These are phyloP conservation scores for Penicillium canariense DNA, from an alignment of 495 filamentous ascomycete genomes.

Conservation along the genomic window DNA sequence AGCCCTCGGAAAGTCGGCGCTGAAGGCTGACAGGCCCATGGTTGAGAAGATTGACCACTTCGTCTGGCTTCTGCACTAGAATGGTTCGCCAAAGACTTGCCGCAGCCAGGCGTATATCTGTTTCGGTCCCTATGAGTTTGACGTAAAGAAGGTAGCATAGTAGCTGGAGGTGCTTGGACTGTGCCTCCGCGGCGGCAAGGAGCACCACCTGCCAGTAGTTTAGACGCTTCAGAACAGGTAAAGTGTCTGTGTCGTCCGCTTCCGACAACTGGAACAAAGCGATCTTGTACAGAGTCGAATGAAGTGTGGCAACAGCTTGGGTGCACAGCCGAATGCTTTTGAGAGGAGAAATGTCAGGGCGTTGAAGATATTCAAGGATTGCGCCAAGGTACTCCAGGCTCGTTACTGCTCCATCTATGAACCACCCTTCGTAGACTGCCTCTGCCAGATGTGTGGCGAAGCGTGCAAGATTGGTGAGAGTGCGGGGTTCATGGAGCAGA, in stretches of 20 bases:
- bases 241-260: constrained; percentile 64
- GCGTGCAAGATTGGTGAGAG: constrained; percentile 80
- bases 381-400: constrained; percentile 85
- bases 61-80: constrained; percentile 89
- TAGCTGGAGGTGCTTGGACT: constrained; percentile 73
- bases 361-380: constrained; percentile 82
- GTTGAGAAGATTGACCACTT: constrained; percentile 67
- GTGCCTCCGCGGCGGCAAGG: constrained; percentile 68
- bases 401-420: constrained; percentile 71
- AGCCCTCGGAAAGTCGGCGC: constrained; percentile 67
- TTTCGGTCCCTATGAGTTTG: constrained; percentile 65
- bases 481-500: constrained; percentile 73
- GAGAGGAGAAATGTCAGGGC: constrained; percentile 71
- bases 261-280: constrained; percentile 80
- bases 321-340: constrained; percentile 89
- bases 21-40: constrained; percentile 68
- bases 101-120: constrained; percentile 68
- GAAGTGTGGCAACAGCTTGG: constrained; percentile 70
- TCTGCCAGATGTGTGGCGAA: constrained; percentile 79
- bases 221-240: constrained; percentile 74
- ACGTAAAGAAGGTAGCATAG: constrained; percentile 89
- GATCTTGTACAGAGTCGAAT: constrained; percentile 70
- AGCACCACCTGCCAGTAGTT: constrained; percentile 94
- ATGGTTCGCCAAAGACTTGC: constrained; percentile 86
- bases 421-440: constrained; percentile 94